Evolutionary conservation across 2,329 filamentous ascomycete species (phyloP), one percentile per base, ranked within the genome.

Genomic region (Sarocladium brachiariae): DNA sequence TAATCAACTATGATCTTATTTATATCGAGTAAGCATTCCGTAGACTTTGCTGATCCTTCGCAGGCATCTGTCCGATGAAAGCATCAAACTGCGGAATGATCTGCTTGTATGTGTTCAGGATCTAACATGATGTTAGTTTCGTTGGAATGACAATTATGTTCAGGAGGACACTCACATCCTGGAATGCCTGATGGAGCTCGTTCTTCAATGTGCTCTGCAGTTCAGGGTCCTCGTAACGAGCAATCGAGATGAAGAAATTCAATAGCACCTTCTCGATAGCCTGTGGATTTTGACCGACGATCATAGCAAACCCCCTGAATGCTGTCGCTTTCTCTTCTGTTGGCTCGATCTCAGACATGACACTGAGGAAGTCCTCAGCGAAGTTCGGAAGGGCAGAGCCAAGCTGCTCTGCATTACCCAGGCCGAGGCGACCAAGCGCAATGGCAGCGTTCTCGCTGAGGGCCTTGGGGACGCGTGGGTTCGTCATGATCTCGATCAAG

Each of bases 271-370:
- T 85, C 69, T 97, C 93, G 81, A 99, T 92, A 2, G 90, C 89
- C 63, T 90, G 81, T 1, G 93, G 93, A 61, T 97, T 97, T 62
- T 83, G 81, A 54, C 87, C 79, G 3, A 97, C 87, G 45, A 95
- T 79, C 58, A 86, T 78, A 50, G 88, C 87, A 70, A 99, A 96
- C 0, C 93, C 93, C 60, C 89, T 83, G 65, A 97, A 89, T 0
- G 93, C 92, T 23, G 91, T 91, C 1, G 87, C 89, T 71, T 99
- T 99, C 69, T 99, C 93, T 54, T 95, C 88, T 2, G 89, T 92
- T 61, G 88, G 85, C 49, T 89, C 86, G 27, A 97, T 86, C 55
- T 89, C 87, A 53, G 82, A 80, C 79, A 99, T 95, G 2, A 85
- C 82, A 49, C 74, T 76, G 50, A 99, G 70, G 71, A 96, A 97